Evolutionary conservation across 148 eudicot species (phyloP).

Genomic region (Spergularia marina): DNA sequence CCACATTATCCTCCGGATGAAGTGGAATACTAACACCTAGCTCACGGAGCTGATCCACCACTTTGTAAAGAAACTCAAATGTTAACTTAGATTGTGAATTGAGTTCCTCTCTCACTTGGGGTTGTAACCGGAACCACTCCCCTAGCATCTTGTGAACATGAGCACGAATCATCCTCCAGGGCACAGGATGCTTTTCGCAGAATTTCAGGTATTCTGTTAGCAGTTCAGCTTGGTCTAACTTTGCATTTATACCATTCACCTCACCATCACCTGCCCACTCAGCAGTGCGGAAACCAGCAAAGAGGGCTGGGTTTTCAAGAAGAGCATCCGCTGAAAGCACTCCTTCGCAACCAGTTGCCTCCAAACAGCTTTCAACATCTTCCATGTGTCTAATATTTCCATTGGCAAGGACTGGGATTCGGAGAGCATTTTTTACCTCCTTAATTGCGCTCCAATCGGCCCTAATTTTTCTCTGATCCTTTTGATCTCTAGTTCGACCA

Average conservation of each 20-base stretch:
- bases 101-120: conserved; percentile 70
- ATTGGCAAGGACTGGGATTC: conserved; percentile 89
- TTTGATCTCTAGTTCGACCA: conserved; percentile 94
- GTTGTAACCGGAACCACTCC: conserved; percentile 83
- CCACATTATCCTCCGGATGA: conserved; percentile 34
- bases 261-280: conserved; percentile 59
- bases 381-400: conserved; percentile 87
- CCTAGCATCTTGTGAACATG: conserved; percentile 94
- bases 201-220: conserved; percentile 71
- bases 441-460: conserved; percentile 74
- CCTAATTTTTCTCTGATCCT: conserved; percentile 75
- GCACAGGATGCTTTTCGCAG: conserved; percentile 84
- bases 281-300: conserved; percentile 81
- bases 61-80: conserved; percentile 66
- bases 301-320: conserved; percentile 93
- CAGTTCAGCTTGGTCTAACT: conserved; percentile 68
- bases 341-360: conserved; percentile 79
- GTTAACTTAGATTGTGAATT: conserved; percentile 64
- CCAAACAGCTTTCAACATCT: conserved; percentile 65
- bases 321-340: conserved; percentile 94
- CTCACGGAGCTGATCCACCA: conserved; percentile 61
- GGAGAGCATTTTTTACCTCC: conserved; percentile 64
- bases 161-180: conserved; percentile 90
- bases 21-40: conserved; percentile 68
- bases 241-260: conserved; percentile 35